These are phyloP conservation scores for Alternaria tenuissima DNA, from an alignment of 2,329 filamentous ascomycete species.

Conservation along the genomic window DNA sequence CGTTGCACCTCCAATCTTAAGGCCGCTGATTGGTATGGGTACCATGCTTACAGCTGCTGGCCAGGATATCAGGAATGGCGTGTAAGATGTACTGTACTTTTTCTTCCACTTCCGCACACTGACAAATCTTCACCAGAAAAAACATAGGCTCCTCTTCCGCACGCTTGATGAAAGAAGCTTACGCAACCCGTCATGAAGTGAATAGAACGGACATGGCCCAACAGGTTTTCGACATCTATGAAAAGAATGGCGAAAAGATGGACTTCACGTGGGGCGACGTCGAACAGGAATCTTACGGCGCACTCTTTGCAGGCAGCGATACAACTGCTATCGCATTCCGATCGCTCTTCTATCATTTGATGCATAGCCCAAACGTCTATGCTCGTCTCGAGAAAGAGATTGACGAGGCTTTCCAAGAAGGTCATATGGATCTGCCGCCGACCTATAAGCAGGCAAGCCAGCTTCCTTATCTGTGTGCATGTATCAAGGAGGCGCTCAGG, in stretches of 20 bases:
- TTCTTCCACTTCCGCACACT: neutral
- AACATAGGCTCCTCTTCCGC: neutral
- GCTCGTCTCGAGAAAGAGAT: constrained; percentile 23
- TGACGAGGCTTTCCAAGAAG: constrained; percentile 19
- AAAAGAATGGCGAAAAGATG: constrained; percentile 41
- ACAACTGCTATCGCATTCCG: constrained; percentile 48
- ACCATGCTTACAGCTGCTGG: neutral
- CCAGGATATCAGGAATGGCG: neutral
- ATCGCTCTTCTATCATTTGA: constrained; percentile 50
- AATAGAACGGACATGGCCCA: constrained; percentile 39
- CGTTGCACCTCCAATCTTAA: constrained; percentile 17
- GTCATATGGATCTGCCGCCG: constrained; percentile 15
- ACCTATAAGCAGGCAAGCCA: constrained; percentile 23
- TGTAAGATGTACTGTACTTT: neutral
- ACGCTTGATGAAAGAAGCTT: constrained; percentile 5
- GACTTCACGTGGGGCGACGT: constrained; percentile 41
- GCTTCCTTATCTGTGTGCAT: constrained; percentile 54
- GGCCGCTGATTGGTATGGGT: constrained; percentile 10
- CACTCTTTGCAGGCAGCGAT: constrained; percentile 46
- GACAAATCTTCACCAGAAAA: constrained; percentile 27
- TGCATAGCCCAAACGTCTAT: constrained; percentile 39
- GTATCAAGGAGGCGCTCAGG: constrained; percentile 55
- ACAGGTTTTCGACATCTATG: constrained; percentile 41
- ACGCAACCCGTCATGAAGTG: constrained; percentile 4
- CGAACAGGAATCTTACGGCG: constrained; percentile 35